Conservation (phyloP, 108 stramenopile genomes). For the Conticribra guillardii region DNA sequence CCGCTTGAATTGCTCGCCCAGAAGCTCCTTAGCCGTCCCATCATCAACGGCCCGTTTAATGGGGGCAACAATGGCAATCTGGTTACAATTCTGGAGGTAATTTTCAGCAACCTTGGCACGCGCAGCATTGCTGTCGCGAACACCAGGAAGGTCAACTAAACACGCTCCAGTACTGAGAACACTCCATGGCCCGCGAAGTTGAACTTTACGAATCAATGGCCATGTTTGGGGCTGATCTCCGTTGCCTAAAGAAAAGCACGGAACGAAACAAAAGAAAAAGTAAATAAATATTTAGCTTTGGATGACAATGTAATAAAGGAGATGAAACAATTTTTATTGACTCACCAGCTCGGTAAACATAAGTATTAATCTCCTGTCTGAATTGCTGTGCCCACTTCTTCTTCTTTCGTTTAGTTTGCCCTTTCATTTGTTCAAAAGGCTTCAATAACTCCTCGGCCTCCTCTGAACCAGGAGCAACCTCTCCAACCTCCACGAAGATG, state of each 20-base stretch:
- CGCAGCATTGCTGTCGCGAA: conserved; percentile 51
- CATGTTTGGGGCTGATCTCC: conserved; percentile 52
- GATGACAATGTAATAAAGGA: too few species aligned
- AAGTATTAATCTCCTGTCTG: conserved; percentile 42
- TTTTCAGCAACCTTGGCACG: conserved; percentile 52
- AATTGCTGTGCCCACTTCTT: conserved; percentile 44
- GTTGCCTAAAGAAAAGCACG: too few species aligned
- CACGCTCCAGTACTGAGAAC: conserved; percentile 28
- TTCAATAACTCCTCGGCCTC: conserved; percentile 31
- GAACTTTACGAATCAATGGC: conserved; percentile 54
- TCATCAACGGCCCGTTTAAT: conserved; percentile 58
- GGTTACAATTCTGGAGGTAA: conserved; percentile 51
- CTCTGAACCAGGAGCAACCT: conserved; percentile 19
- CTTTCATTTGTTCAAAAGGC: conserved; percentile 23
- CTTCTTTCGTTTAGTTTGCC: conserved; percentile 11
- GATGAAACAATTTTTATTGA: too few species aligned
- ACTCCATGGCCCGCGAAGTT: conserved; percentile 44
- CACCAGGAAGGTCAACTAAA: conserved; percentile 38
- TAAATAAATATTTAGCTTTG: too few species aligned
- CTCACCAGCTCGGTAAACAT: conserved; percentile 56
- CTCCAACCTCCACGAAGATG: conserved; percentile 37
- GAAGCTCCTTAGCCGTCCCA: conserved; percentile 55
- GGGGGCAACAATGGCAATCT: conserved; percentile 52
- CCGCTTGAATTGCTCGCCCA: conserved; percentile 60
- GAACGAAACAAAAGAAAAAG: too few species aligned